phyloP scores from a whole-genome alignment of 2,329 filamentous ascomycete species.

The Aspergillus unguis region DNA sequence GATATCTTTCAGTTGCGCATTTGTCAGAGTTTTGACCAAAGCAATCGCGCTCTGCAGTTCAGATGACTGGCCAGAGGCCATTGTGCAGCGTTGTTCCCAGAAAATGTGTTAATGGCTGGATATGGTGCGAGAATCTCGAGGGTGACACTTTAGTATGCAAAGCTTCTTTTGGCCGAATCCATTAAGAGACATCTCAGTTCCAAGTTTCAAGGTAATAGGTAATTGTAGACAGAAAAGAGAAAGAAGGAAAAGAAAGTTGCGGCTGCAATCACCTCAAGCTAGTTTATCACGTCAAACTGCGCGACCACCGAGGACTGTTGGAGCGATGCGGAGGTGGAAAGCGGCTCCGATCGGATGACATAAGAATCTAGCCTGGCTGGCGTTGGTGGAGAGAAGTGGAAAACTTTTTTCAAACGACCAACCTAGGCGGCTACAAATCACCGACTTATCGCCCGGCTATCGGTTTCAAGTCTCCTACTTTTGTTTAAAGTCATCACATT shows the following conservation, averaged over 20 bases:
- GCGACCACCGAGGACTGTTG: not conserved
- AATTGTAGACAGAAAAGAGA: not conserved
- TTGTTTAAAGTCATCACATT: not conserved
- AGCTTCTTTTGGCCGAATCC: conserved; percentile 18
- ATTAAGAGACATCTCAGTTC: conserved; percentile 31
- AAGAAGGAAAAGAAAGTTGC: not conserved
- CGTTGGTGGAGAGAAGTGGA: not conserved
- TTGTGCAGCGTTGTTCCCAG: conserved; percentile 17
- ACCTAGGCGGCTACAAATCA: not conserved
- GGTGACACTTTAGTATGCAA: conserved; percentile 22
- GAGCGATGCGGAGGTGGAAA: conserved; percentile 20
- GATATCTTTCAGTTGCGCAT: conserved; percentile 70
- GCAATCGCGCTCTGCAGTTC: conserved; percentile 43
- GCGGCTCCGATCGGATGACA: conserved; percentile 31
- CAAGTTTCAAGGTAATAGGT: conserved; percentile 4
- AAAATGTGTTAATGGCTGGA: conserved; percentile 1
- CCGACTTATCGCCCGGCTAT: not conserved
- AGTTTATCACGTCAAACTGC: not conserved
- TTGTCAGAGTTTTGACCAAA: conserved; percentile 55
- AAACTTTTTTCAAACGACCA: conserved; percentile 6
- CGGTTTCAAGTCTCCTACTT: not conserved
- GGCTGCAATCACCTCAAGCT: not conserved
- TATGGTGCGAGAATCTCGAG: conserved; percentile 17
- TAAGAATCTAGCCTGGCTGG: conserved; percentile 21
- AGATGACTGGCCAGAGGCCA: conserved; percentile 40